A percentile compares a stretch with the other conserved stretches of the same genome.
Evolutionary conservation across 345 rosid species (phyloP).

Genomic region (Adansonia digitata): DNA sequence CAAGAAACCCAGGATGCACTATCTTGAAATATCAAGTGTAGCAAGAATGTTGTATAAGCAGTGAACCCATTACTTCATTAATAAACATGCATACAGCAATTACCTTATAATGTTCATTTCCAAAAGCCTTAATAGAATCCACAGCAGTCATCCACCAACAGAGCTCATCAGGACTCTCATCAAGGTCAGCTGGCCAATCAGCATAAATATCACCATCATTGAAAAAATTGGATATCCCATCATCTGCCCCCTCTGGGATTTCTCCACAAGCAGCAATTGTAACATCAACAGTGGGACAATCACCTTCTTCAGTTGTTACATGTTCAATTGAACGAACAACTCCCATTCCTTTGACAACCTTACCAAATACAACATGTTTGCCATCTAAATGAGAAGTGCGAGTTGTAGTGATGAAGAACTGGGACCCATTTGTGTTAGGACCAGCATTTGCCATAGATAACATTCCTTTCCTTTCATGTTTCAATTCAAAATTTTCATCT

Average conservation of each 20-base stretch:
- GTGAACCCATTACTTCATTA: neutral
- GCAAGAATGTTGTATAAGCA: neutral
- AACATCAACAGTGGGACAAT: slow-evolving; percentile 55
- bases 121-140: slow-evolving; percentile 61
- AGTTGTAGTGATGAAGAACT: slow-evolving; percentile 88
- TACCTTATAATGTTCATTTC: slow-evolving; percentile 87
- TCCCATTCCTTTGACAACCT: slow-evolving; percentile 87
- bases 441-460: slow-evolving; percentile 90
- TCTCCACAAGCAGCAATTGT: slow-evolving; percentile 72
- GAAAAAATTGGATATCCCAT: slow-evolving; percentile 72
- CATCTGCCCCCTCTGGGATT: slow-evolving; percentile 62
- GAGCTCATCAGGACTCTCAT: slow-evolving; percentile 52
- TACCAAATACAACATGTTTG: slow-evolving; percentile 91
- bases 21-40: neutral
- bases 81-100: neutral
- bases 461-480: slow-evolving; percentile 96
- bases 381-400: slow-evolving; percentile 87
- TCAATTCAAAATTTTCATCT: slow-evolving; percentile 79
- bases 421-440: slow-evolving; percentile 83
- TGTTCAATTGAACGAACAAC: slow-evolving; percentile 85
- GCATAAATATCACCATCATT: slow-evolving; percentile 83
- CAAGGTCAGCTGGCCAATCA: slow-evolving; percentile 92
- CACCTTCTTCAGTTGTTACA: slow-evolving; percentile 44
- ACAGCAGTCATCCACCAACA: slow-evolving; percentile 94
- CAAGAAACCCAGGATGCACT: neutral